Evolutionary conservation across 208 protist genomes (phyloP).

Genomic region (Endotrypanum monterogeii): DNA sequence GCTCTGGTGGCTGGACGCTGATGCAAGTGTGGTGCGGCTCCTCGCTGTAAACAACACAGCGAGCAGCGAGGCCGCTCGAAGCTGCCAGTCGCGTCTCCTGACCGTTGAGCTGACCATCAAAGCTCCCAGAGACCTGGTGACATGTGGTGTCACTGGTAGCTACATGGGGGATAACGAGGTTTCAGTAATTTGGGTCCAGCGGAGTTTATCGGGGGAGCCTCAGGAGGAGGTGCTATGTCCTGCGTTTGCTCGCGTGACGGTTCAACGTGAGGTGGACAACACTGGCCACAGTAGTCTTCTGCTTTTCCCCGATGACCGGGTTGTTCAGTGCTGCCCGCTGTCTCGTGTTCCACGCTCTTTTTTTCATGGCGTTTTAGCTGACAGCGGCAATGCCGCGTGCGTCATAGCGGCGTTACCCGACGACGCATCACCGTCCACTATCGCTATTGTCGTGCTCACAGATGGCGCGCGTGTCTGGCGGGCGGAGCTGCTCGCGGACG

Average conservation of each 20-base stretch:
- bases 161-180: constrained; percentile 56
- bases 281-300: constrained; percentile 50
- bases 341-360: constrained; percentile 22
- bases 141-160: constrained; percentile 66
- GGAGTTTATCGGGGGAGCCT: constrained; percentile 18
- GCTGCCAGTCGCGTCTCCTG: constrained; percentile 60
- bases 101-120: constrained; percentile 59
- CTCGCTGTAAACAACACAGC: constrained; percentile 49
- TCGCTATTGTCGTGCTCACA: constrained; percentile 54
- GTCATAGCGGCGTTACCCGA: constrained; percentile 48
- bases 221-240: neutral
- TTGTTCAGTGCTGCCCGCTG: constrained; percentile 45
- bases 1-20: constrained; percentile 77
- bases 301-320: constrained; percentile 44
- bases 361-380: constrained; percentile 11
- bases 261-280: constrained; percentile 59
- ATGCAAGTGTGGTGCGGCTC: constrained; percentile 49
- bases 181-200: constrained; percentile 63
- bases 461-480: constrained; percentile 67
- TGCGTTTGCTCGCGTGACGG: constrained; percentile 45
- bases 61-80: constrained; percentile 41
- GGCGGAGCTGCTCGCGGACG: constrained; percentile 55
- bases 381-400: constrained; percentile 29
- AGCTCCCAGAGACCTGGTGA: constrained; percentile 38
- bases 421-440: constrained; percentile 20